Percentiles rank a stretch among this genome's conserved stretches.
Evolutionary conservation across 805 yeast species (phyloP).

Genomic region (Myxozyma geophila): DNA sequence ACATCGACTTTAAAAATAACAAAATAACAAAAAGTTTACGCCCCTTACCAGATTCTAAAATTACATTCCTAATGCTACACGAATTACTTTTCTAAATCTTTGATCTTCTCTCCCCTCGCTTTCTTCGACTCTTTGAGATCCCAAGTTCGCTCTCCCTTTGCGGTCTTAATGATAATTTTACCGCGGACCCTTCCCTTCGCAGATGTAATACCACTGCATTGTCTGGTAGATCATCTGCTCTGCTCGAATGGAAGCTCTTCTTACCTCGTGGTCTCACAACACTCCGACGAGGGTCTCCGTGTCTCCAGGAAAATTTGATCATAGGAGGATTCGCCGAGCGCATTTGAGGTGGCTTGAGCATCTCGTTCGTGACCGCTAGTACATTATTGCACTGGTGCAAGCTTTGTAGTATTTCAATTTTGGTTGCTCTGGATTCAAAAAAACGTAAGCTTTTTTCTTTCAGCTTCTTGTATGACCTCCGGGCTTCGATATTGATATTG

Average conservation of each 20-base stretch:
- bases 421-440: neutral
- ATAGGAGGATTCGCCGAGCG: slow-evolving; percentile 29
- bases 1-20: neutral
- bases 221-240: neutral
- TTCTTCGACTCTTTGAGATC: neutral
- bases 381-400: slow-evolving; percentile 24
- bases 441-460: neutral
- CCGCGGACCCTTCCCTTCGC: neutral
- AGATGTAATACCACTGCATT: too few relatives aligned
- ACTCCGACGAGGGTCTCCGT: too few relatives aligned
- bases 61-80: neutral
- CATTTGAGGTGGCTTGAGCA: slow-evolving; percentile 20
- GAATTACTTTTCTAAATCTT: neutral
- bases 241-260: too few relatives aligned
- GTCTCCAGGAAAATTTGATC: slow-evolving; percentile 33
- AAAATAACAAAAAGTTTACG: neutral
- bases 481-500: slow-evolving; percentile 22
- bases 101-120: neutral
- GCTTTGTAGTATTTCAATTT: neutral
- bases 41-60: neutral
- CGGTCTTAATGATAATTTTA: neutral
- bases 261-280: too few relatives aligned
- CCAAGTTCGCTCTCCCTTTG: neutral
- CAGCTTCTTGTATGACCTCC: slow-evolving; percentile 8
- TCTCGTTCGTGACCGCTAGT: slow-evolving; percentile 25